Evolutionary conservation across 2,329 filamentous ascomycete genomes (phyloP), one percentile per base, ranked within the genome.

Genomic region (Alternaria postmessia): DNA sequence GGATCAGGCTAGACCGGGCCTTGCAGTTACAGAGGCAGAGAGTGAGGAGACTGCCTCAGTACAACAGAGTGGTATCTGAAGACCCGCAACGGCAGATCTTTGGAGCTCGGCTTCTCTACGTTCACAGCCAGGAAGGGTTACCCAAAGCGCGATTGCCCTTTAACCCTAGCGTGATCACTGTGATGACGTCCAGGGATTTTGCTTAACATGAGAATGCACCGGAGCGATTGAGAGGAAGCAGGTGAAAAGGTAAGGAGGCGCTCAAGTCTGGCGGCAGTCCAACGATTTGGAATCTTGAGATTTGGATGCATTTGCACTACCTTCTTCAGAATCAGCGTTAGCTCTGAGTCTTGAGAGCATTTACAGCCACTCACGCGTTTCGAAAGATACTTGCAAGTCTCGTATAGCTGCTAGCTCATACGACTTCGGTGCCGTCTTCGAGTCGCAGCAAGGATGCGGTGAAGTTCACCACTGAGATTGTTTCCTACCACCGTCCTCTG

Each of bases 401-500:
- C 24, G 14, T 8, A 28, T 9, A 39, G 18, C 34, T 16, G n/a
- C 30, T 30, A 16, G 26, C 26, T 30, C 28, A 24, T 51, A 14
- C 12, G n/a, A 0, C n/a, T 39, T 36, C 5, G 12, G n/a, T 18
- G 6, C 24, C 36, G 14, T 30, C 24, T 30, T 11, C 30, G 5
- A 12, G 26, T n/a, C n/a, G n/a, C 49, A 12, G 24, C 6, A 7
- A 22, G 1, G 1, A 30, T 14, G 18, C 24, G 3, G 6, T 26
- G 2, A 26, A 11, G 1, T 32, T 32, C 9, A 4, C 0, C 7
- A 32, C 28, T 5, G 22, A 9, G 20, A 14, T 2, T 9, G 20
- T 44, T 18, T 7, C 11, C 65, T 68, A 78, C 75, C 75, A 77
- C 42, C 70, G 61, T 63, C 75, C 72, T 49, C 73, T 62, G 20